Percentiles rank a stretch among this genome's conserved stretches.
Conservation (phyloP, 2,329 filamentous ascomycete genomes). For the Leptosphaerulina australis region DNA sequence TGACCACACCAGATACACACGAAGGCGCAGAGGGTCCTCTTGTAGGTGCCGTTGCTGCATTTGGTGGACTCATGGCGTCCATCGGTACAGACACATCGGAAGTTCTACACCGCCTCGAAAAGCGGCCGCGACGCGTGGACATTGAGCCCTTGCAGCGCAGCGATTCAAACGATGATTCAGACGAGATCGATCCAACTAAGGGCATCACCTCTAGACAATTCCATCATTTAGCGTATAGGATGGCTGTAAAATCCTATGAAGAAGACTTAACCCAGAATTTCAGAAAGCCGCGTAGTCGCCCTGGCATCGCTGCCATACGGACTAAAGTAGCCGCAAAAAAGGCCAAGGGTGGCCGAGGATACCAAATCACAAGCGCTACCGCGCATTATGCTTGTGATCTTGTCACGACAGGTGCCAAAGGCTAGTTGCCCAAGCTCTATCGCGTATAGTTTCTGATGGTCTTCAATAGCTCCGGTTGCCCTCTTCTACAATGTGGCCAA, state of each 20-base stretch:
- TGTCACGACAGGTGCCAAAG: conserved; percentile 16
- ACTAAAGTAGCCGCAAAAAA: conserved; percentile 10
- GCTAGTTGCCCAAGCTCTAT: background rate
- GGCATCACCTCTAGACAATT: conserved; percentile 16
- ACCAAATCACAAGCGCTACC: conserved; percentile 25
- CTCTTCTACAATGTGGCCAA: conserved; percentile 32
- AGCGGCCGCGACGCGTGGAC: background rate
- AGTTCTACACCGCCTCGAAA: conserved; percentile 21
- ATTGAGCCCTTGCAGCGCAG: conserved; percentile 1
- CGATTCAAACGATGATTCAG: conserved; percentile 3
- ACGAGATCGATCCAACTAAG: conserved; percentile 1
- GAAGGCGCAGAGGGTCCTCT: conserved; percentile 27
- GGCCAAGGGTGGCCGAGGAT: conserved; percentile 19
- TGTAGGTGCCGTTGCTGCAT: conserved; percentile 20
- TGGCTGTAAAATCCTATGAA: conserved; percentile 25
- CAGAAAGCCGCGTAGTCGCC: background rate
- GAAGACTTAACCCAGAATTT: conserved; percentile 17
- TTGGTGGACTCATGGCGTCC: conserved; percentile 15
- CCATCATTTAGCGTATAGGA: conserved; percentile 21
- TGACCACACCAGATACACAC: conserved; percentile 22
- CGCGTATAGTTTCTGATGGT: background rate
- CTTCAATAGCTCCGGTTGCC: conserved; percentile 21
- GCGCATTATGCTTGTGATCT: conserved; percentile 23
- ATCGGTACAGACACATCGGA: conserved; percentile 21
- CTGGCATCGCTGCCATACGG: conserved; percentile 7